phyloP scores from a whole-genome alignment of 2,329 filamentous ascomycete genomes.

The Botrytis porri region DNA sequence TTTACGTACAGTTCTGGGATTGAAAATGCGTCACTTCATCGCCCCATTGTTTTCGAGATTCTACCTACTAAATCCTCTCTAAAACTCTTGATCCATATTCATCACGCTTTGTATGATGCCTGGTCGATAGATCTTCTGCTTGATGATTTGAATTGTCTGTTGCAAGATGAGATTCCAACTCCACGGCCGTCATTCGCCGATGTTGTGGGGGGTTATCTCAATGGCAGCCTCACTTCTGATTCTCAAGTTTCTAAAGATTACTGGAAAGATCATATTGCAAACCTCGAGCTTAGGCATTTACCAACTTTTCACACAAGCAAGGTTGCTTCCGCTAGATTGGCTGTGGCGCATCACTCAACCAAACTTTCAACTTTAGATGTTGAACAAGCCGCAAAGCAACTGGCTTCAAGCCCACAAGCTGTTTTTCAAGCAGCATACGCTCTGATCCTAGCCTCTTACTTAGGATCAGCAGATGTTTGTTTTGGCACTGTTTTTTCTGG shows the following conservation, averaged over 20 bases:
- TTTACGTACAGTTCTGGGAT: constrained; percentile 44
- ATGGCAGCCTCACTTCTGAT: constrained; percentile 30
- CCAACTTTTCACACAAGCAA: constrained; percentile 55
- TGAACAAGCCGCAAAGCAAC: constrained; percentile 28
- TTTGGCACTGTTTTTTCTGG: constrained; percentile 83
- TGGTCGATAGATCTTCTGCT: constrained; percentile 81
- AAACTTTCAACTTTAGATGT: constrained; percentile 37
- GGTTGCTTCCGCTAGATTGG: constrained; percentile 34
- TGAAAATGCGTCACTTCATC: constrained; percentile 40
- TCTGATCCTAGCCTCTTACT: constrained; percentile 62
- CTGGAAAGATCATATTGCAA: constrained; percentile 66
- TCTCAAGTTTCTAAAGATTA: constrained; percentile 53
- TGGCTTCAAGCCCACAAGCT: constrained; percentile 56
- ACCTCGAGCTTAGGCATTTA: constrained; percentile 52
- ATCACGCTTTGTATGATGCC: constrained; percentile 89
- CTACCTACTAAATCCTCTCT: constrained; percentile 27
- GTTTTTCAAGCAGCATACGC: constrained; percentile 72
- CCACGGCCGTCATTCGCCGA: constrained; percentile 57
- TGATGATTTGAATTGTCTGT: constrained; percentile 58
- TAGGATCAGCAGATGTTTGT: constrained; percentile 63
- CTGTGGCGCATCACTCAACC: constrained; percentile 32
- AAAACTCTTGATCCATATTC: constrained; percentile 51
- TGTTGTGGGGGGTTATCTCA: constrained; percentile 52
- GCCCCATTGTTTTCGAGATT: constrained; percentile 63
- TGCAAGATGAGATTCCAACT: constrained; percentile 21